Evolutionary conservation across 345 rosid genomes (phyloP).

Genomic region (Populus alba): DNA sequence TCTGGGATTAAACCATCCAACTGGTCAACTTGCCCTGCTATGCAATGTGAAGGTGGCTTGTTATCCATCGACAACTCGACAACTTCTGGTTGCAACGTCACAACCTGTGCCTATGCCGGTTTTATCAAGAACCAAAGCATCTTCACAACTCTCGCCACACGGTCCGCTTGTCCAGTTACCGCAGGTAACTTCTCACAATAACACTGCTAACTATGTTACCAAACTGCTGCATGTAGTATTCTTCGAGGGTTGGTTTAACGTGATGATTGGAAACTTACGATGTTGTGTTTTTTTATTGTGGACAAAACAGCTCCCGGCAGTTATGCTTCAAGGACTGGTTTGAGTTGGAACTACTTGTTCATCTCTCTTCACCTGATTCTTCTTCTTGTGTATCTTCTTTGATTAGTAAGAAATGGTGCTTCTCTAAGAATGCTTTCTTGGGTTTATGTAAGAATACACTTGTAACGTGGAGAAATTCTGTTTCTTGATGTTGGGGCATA

Average conservation of each 20-base stretch:
- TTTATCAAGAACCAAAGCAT: slow-evolving; percentile 37
- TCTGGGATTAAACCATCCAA: slow-evolving; percentile 31
- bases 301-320: slow-evolving; percentile 30
- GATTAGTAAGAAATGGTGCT: not conserved
- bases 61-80: slow-evolving; percentile 46
- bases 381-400: slow-evolving; percentile 33
- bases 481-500: not conserved
- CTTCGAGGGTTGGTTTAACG: not conserved
- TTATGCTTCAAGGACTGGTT: slow-evolving; percentile 29
- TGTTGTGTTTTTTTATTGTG: not conserved
- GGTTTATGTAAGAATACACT: not conserved
- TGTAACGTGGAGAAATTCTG: not conserved
- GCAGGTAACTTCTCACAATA: slow-evolving; percentile 27
- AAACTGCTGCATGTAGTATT: not conserved
- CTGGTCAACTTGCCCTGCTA: slow-evolving; percentile 48
- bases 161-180: slow-evolving; percentile 37
- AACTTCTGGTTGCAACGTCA: slow-evolving; percentile 30
- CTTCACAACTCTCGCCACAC: slow-evolving; percentile 34
- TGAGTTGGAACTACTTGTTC: slow-evolving; percentile 30
- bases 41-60: slow-evolving; percentile 38
- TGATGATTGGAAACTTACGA: not conserved
- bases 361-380: slow-evolving; percentile 29
- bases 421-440: not conserved
- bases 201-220: not conserved
- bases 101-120: slow-evolving; percentile 70